A percentile compares a stretch with the other conserved stretches of the same genome.
Conservation (phyloP, 441 rosid species). For the Aquilaria agallochum region DNA sequence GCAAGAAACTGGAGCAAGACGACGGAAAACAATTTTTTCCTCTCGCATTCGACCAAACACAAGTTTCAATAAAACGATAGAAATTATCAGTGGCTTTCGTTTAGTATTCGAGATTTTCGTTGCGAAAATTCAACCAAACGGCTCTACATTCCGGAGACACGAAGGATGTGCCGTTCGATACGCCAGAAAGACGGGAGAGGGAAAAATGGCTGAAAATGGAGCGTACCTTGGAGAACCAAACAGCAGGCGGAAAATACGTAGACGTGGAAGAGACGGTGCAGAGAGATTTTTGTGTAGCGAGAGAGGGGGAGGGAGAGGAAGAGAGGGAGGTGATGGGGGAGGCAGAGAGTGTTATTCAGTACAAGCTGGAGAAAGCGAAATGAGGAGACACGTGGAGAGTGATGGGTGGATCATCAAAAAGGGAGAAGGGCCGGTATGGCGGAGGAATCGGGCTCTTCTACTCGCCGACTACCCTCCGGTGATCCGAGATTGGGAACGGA, state of each 20-base stretch:
- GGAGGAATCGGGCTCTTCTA: too few relatives aligned
- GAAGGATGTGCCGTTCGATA: too few relatives aligned
- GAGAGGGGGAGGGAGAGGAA: background rate
- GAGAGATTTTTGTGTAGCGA: background rate
- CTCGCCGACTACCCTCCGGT: too few relatives aligned
- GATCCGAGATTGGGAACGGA: too few relatives aligned
- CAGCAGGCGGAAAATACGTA: background rate
- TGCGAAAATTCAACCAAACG: background rate
- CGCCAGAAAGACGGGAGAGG: background rate
- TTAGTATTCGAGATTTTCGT: too few relatives aligned
- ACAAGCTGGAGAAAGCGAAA: conserved; percentile 14
- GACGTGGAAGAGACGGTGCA: background rate
- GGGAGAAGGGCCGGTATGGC: background rate
- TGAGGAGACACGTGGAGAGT: conserved; percentile 14
- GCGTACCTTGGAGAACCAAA: background rate
- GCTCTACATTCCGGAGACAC: too few relatives aligned
- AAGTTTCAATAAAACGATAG: background rate
- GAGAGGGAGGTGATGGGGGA: conserved; percentile 7
- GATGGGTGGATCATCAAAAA: background rate
- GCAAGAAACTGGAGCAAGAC: background rate
- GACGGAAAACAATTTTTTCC: conserved; percentile 3
- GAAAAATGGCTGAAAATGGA: background rate
- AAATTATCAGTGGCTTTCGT: background rate
- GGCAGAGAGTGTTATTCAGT: conserved; percentile 11
- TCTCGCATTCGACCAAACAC: conserved; percentile 14